Evolutionary conservation across 106 monocot genomes (phyloP).

Genomic region (Apostasia ramifera): DNA sequence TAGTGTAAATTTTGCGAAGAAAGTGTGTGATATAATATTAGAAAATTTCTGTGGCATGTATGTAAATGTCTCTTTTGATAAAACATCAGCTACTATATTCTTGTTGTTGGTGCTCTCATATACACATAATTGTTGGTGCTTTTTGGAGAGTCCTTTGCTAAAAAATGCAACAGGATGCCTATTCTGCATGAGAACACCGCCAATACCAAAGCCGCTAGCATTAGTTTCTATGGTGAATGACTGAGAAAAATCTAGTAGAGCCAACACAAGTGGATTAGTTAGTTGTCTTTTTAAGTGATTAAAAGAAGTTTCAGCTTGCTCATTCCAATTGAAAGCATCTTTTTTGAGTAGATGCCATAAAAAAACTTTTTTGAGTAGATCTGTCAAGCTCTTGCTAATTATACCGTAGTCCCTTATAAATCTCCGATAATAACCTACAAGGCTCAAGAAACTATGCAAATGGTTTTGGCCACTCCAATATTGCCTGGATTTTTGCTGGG

Average conservation of each 20-base stretch:
- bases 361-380: neutral
- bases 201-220: neutral
- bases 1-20: no score
- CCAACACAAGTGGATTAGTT: neutral
- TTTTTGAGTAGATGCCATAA: neutral
- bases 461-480: neutral
- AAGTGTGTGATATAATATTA: no score
- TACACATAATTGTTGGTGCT: neutral
- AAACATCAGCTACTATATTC: neutral
- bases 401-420: constrained; percentile 1
- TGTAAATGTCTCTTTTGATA: neutral
- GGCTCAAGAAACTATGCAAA: neutral
- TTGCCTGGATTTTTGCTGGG: no score
- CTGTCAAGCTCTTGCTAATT: neutral
- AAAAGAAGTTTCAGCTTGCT: neutral
- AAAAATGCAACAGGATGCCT: constrained; percentile 7
- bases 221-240: constrained; percentile 3
- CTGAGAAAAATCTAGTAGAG: neutral
- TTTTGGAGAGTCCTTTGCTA: neutral
- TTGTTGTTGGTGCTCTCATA: neutral
- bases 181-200: constrained; percentile 7
- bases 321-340: neutral
- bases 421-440: constrained; percentile 6
- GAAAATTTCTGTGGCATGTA: neutral
- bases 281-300: neutral